Evolutionary conservation across 1,139 yeast genomes (phyloP), one percentile per base, ranked within the genome.

Genomic region (Diutina mesorugosa): DNA sequence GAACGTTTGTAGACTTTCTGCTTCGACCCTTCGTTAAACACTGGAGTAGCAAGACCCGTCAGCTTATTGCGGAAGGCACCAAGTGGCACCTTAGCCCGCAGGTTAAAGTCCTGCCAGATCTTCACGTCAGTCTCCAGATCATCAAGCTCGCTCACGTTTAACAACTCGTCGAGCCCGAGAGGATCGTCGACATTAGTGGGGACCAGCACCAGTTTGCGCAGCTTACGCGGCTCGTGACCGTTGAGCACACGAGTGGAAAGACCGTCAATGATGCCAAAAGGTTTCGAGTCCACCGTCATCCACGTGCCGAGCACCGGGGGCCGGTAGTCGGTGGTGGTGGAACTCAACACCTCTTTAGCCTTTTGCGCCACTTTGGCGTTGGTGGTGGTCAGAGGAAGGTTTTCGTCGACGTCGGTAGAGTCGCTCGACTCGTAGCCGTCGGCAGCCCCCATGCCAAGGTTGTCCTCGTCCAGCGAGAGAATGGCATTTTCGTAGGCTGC

Each of bases 261-360:
- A 6, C 99, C 98, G 67, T 93, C 98, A 63, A 93, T 91, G 59
- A 93, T 90, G 32, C 97, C 95, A 69, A 87, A 90, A 0, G 97
- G 97, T 63, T 89, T 84, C 56, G 81, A 80, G 59, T 84, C 88
- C 5, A 79, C 67, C 32, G 96, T 87, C 14, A 85, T 83, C 96
- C 98, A 93, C 1, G 96, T 86, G 0, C 97, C 98, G 58, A 93
- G 74, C 30, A 89, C 80, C 1, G 99, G 99, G 1, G 98, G 97
- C 57, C 96, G 74, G 60, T 91, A 84, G 58, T 91, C 91, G 35
- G 88, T 85, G 7, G 87, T 84, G 56, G 90, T 86, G 1, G 95
- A 85, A 8, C 96, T 86, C 26, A 93, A 77, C 12, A 93, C 90
- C 67, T 93, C 98, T 61, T 93, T 90, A 2, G 93, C 91, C 62